Evolutionary conservation across 2,329 filamentous ascomycete genomes (phyloP).

Genomic region (Sporothrix dimorphospora): DNA sequence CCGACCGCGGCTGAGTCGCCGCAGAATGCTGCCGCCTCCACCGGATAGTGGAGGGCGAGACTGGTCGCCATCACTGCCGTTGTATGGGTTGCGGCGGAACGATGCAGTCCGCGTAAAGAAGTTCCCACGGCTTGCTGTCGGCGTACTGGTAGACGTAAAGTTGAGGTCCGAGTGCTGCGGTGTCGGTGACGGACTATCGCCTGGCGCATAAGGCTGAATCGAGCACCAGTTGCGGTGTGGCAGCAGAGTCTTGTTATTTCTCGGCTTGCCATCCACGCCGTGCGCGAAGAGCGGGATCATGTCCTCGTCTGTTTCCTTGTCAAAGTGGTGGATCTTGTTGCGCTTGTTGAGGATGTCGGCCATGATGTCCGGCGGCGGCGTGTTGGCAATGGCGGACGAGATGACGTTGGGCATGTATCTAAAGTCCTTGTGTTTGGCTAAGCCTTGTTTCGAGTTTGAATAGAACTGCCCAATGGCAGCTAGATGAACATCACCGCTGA

Average conservation of each 20-base stretch:
- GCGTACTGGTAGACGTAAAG: conserved; percentile 46
- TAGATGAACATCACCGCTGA: conserved; percentile 87
- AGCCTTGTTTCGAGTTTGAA: conserved; percentile 77
- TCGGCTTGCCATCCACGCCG: conserved; percentile 83
- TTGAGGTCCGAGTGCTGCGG: conserved; percentile 59
- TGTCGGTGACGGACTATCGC: conserved; percentile 71
- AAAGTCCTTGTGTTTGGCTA: conserved; percentile 88
- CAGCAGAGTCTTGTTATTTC: conserved; percentile 88
- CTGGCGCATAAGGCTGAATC: conserved; percentile 81
- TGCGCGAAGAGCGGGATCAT: conserved; percentile 93
- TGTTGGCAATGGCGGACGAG: conserved; percentile 92
- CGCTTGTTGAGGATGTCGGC: conserved; percentile 92
- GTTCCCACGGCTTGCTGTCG: conserved; percentile 42
- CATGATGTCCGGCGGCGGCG: conserved; percentile 83
- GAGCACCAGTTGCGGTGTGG: conserved; percentile 96
- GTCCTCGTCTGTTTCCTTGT: conserved; percentile 82
- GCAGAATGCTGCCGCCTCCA: conserved; percentile 45
- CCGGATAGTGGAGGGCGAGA: conserved; percentile 55
- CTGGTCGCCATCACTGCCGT: conserved; percentile 46
- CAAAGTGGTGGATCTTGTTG: conserved; percentile 77
- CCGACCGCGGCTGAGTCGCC: conserved; percentile 46
- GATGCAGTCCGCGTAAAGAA: conserved; percentile 53
- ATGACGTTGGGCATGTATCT: conserved; percentile 97
- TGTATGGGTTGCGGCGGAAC: conserved; percentile 31
- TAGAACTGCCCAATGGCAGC: conserved; percentile 94